Evolutionary conservation across 352 stramenopile genomes (phyloP).

Genomic region (Globisporangium okanoganense): DNA sequence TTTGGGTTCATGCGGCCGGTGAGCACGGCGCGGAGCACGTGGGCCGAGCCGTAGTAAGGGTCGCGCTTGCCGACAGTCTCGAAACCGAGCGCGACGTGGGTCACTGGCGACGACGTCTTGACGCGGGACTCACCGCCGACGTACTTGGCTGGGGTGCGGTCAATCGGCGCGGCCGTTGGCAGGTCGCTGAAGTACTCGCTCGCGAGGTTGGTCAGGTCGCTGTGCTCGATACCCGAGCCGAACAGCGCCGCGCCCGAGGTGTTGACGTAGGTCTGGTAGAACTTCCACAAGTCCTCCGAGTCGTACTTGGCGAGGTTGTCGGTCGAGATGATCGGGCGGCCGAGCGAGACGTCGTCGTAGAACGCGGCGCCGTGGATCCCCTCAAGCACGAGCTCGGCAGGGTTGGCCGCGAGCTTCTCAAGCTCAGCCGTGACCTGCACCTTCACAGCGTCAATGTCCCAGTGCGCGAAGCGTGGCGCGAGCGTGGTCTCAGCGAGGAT

Average conservation of each 20-base stretch:
- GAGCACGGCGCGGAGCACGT: conserved; percentile 72
- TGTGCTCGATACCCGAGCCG: conserved; percentile 61
- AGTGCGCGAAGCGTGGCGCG: conserved; percentile 69
- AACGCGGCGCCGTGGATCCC: conserved; percentile 71
- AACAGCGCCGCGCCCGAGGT: conserved; percentile 54
- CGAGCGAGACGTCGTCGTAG: conserved; percentile 76
- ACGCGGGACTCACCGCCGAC: conserved; percentile 76
- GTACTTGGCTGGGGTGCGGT: conserved; percentile 45
- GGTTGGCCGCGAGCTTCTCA: conserved; percentile 36
- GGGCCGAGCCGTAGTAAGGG: conserved; percentile 41
- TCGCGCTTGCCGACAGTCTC: conserved; percentile 42
- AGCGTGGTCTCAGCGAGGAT: conserved; percentile 82
- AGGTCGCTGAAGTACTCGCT: conserved; percentile 64
- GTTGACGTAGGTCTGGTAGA: conserved; percentile 73
- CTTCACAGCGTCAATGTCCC: conserved; percentile 77
- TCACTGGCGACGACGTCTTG: conserved; percentile 50
- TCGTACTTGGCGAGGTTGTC: conserved; percentile 57
- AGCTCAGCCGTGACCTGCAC: conserved; percentile 53
- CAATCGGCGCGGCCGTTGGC: conserved; percentile 21
- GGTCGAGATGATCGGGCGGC: conserved; percentile 36
- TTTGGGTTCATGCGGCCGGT: conserved; percentile 57
- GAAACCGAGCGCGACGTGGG: conserved; percentile 75
- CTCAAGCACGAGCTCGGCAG: conserved; percentile 45
- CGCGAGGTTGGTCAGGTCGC: conserved; percentile 50
- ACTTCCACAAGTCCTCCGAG: conserved; percentile 46